Evolutionary conservation across 75 land plant genomes (phyloP), one percentile per base, ranked within the genome.

Genomic region (Pinus tabuliformis): DNA sequence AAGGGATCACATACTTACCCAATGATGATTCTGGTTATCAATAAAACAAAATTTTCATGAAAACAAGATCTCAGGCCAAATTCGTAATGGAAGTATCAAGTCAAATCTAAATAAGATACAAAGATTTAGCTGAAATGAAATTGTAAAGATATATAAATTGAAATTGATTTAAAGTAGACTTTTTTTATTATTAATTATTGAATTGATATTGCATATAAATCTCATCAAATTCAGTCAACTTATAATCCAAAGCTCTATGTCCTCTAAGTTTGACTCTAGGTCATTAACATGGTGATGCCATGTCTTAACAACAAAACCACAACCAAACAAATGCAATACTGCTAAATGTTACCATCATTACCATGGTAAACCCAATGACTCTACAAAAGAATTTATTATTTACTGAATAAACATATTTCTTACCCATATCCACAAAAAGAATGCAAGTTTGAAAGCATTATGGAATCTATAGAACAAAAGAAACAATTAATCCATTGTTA

Each of bases 61-160:
- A 86, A 45, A 66, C 89, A 87, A 22, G 89, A 87, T 1, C 64
- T 72, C 72, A 87, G 74, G 13, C 84, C 84, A 76, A 81, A 81
- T 54, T 58, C 24, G 56, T 57, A 49, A 84, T 87, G 81, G 68
- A 82, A 42, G 17, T 17, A 36, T 74, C 18, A 77, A 30, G 36
- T 78, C 6, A 57, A 49, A n/a, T 56, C 22, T 37, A 76, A 57
- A 57, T 76, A 26, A 58, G 21, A 11, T 73, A 28, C 13, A 17
- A 6, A 21, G 15, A 28, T 64, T 3, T 17, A 20, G 26, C 2
- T 61, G 3, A 36, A 39, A 7, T 74, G 20, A 59, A 18, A 39
- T 20, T 30, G 7, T 62, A 26, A 33, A 75, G 17, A 5, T 57
- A n/a, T 39, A 75, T 42, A 62, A 62, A 9, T 16, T 30, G 18